Evolutionary conservation across 2,329 filamentous ascomycete species (phyloP).

Genomic region (Zymoseptoria tritici): DNA sequence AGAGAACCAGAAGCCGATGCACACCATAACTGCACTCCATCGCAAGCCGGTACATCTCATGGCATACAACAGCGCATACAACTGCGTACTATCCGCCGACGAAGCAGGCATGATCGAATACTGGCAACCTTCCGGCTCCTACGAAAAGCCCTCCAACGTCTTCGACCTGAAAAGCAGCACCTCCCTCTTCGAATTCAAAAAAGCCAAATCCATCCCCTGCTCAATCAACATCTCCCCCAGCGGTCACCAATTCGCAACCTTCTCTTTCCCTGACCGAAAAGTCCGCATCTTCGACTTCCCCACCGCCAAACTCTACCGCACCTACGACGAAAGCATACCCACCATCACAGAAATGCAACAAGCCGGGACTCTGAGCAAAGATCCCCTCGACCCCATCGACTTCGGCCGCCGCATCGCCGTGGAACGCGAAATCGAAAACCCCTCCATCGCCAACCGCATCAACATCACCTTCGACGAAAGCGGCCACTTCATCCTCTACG

Average conservation of each 20-base stretch:
- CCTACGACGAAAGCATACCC: slow-evolving; percentile 88
- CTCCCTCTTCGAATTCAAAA: slow-evolving; percentile 94
- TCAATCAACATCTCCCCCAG: slow-evolving; percentile 80
- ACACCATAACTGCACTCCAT: slow-evolving; percentile 74
- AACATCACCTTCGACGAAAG: slow-evolving; percentile 96
- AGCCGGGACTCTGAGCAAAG: slow-evolving; percentile 66
- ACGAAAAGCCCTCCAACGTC: slow-evolving; percentile 85
- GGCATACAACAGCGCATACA: slow-evolving; percentile 78
- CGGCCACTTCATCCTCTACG: slow-evolving; percentile 89
- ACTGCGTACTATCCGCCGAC: slow-evolving; percentile 87
- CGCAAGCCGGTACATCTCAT: slow-evolving; percentile 73
- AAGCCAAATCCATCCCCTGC: slow-evolving; percentile 74
- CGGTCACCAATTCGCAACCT: slow-evolving; percentile 76
- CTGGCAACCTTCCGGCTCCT: slow-evolving; percentile 73
- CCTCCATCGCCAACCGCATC: slow-evolving; percentile 58
- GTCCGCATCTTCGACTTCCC: slow-evolving; percentile 90
- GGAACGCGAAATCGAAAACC: slow-evolving; percentile 76
- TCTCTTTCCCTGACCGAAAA: slow-evolving; percentile 89
- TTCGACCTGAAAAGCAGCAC: slow-evolving; percentile 92
- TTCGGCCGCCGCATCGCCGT: slow-evolving; percentile 82
- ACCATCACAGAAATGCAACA: slow-evolving; percentile 94
- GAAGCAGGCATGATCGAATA: slow-evolving; percentile 93
- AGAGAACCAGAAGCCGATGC: slow-evolving; percentile 66
- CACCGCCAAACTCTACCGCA: slow-evolving; percentile 77
- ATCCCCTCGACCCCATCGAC: slow-evolving; percentile 81